Conservation (phyloP, 345 rosid species). For the Lepidium africanum region DNA sequence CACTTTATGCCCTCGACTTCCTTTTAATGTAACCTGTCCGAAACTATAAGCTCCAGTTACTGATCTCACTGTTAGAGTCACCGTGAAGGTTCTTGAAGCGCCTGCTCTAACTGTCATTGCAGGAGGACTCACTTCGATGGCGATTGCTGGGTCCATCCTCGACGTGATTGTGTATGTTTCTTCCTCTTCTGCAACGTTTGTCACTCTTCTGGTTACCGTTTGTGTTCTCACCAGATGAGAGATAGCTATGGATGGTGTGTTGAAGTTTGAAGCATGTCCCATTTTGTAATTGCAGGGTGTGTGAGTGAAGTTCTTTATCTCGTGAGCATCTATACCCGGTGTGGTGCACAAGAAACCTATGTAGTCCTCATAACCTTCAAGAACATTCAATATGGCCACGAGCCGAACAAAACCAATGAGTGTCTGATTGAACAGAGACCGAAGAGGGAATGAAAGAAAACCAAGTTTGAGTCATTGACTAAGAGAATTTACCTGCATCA, state of each 20-base stretch:
- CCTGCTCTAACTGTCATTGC: constrained; percentile 77
- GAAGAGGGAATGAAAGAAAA: not conserved
- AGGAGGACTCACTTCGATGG: constrained; percentile 75
- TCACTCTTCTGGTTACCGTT: constrained; percentile 62
- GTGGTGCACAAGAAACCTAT: constrained; percentile 95
- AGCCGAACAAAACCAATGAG: not conserved
- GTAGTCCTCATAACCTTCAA: constrained; percentile 77
- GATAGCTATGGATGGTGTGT: constrained; percentile 79
- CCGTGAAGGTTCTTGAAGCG: constrained; percentile 55
- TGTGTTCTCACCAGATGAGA: constrained; percentile 71
- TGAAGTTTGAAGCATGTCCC: constrained; percentile 79
- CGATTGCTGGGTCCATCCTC: constrained; percentile 77
- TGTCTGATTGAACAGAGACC: not conserved
- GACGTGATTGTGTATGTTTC: constrained; percentile 79
- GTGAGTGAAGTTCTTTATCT: constrained; percentile 72
- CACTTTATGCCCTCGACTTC: constrained; percentile 92
- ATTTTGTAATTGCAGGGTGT: constrained; percentile 68
- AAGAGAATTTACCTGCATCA: constrained; percentile 60
- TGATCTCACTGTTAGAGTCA: constrained; percentile 60
- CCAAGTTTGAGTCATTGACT: not conserved
- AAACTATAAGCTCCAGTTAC: constrained; percentile 71
- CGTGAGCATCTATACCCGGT: constrained; percentile 68
- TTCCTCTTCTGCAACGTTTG: constrained; percentile 68
- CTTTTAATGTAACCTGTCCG: constrained; percentile 77
- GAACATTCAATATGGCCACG: not conserved